Base-by-base conservation (phyloP, 768 basidiomycete genomes). In the Russula virescens region DNA sequence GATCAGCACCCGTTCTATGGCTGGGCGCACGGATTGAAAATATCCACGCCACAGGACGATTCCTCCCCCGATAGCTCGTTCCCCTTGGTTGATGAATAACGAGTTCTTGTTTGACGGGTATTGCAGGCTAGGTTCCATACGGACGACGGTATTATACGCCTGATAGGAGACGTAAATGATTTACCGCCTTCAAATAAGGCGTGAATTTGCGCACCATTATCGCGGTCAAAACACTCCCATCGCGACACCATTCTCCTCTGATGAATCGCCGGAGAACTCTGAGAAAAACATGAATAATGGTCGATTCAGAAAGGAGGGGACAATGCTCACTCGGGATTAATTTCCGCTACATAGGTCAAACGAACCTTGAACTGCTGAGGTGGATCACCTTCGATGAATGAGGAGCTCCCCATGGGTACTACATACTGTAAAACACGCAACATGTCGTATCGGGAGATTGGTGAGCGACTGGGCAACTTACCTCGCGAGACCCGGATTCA, bases 1-100 rank as follows among this genome's bases (percentile, higher is more conserved):
- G 64, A 91, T 75, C 28, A 90, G 70, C 66, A 92, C 78, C 0
- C 75, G 74, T 0, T 82, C 82, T 13, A 84, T 78, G 0, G 82
- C 81, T 0, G 89, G 89, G 19, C 90, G 79, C 14, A 90, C 79
- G 0, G 86, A 88, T 70, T 92, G 90, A 71, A 91, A 91, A 60
- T 88, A 90, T 0, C 90, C 90, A 2, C 89, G 79, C 88, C 88
- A 89, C 0, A 90, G 77, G 16, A 83, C 79, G 2, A 92, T 76
- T 0, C 91, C 89, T 0, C 71, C 69, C 0, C 88, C 85, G 23
- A 89, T 82, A 50, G 72, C 69, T 52, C 83, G 87, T 6, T 38
- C 38, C 6, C 8, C 13, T 11, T 74, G 69, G 21, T 80, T 72
- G 0, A 86, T 86, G 70, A 86, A 92, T 73, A 92, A 91, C 0